A percentile compares a stretch with the other conserved stretches of the same genome.
Evolutionary conservation across 1,284 basidiomycete genomes (phyloP).

Genomic region (Ceratobasidium sp.): DNA sequence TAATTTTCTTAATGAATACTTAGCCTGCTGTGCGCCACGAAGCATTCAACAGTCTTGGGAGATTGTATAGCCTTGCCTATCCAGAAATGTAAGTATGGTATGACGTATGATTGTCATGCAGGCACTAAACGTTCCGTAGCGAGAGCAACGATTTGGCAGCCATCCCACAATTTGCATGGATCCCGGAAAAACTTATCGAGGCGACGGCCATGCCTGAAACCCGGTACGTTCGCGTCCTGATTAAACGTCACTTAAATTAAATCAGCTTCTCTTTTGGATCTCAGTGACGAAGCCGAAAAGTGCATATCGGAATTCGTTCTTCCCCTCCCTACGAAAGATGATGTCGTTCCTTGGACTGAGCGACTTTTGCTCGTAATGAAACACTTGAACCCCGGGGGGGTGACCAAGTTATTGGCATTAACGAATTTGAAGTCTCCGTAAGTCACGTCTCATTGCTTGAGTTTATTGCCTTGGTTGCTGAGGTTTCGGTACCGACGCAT

Average conservation of each 20-base stretch:
- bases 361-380: constrained; percentile 79
- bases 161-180: constrained; percentile 90
- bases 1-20: constrained; percentile 5
- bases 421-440: constrained; percentile 70
- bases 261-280: background rate
- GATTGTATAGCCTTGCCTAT: constrained; percentile 84
- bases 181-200: constrained; percentile 80
- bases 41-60: constrained; percentile 81
- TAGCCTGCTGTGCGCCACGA: constrained; percentile 83
- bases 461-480: background rate
- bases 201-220: constrained; percentile 64
- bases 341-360: constrained; percentile 88
- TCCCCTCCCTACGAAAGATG: constrained; percentile 79
- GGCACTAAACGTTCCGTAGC: constrained; percentile 58
- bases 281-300: constrained; percentile 69
- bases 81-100: constrained; percentile 79
- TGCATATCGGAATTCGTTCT: constrained; percentile 80
- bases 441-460: too few species aligned
- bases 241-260: too few species aligned
- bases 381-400: constrained; percentile 70
- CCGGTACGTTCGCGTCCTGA: constrained; percentile 61
- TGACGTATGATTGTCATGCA: too few species aligned
- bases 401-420: constrained; percentile 68
- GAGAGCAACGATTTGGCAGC: constrained; percentile 82
- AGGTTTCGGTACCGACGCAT: background rate